These are phyloP conservation scores for Alternaria brassicicola DNA, from an alignment of 2,329 filamentous ascomycete genomes.

Conservation along the genomic window DNA sequence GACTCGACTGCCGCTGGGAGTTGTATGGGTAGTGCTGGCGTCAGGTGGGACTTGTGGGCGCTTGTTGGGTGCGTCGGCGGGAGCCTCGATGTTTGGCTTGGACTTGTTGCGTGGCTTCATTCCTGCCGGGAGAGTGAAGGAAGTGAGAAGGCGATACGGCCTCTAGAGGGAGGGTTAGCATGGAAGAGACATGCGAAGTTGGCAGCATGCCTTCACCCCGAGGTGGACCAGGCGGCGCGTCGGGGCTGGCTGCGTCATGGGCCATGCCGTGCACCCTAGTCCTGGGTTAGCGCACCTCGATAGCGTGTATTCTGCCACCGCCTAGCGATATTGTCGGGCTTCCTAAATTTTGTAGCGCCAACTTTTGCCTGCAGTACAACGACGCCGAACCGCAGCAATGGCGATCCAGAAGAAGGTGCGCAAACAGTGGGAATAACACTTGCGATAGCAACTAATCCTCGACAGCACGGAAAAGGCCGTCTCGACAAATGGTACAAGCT, in stretches of 20 bases:
- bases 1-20: constrained; percentile 23
- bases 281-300: constrained; percentile 11
- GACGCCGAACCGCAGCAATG: constrained; percentile 61
- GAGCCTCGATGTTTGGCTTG: constrained; percentile 47
- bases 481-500: constrained; percentile 99
- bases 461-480: constrained; percentile 88
- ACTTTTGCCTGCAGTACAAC: constrained; percentile 26
- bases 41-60: constrained; percentile 18
- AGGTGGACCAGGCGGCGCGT: constrained; percentile 19
- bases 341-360: constrained; percentile 29
- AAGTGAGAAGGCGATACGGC: constrained; percentile 22
- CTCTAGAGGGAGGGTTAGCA: constrained; percentile 23
- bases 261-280: constrained; percentile 15
- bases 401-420: constrained; percentile 89
- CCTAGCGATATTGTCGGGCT: constrained; percentile 16
- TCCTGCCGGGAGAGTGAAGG: constrained; percentile 20
- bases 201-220: constrained; percentile 26
- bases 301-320: constrained; percentile 25
- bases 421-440: neutral
- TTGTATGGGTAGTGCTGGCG: constrained; percentile 14
- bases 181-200: constrained; percentile 14
- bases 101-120: constrained; percentile 53
- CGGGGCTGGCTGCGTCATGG: constrained; percentile 12
- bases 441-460: constrained; percentile 29
- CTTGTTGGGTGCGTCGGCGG: constrained; percentile 17